Base-by-base conservation (phyloP, 768 basidiomycete species). In the Pisolithus albus region DNA sequence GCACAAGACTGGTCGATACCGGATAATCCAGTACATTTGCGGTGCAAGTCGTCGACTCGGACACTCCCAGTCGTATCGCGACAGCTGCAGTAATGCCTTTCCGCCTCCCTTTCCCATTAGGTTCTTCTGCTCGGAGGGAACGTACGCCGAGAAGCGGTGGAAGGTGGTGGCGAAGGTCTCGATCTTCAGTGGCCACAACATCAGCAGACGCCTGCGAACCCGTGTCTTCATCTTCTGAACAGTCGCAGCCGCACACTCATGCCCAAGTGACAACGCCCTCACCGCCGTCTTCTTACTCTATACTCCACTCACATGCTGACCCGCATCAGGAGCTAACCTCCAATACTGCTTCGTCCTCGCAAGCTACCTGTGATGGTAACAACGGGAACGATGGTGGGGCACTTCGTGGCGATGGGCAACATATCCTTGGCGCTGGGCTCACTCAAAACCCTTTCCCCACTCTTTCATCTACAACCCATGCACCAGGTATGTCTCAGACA, bases 91-190 rank as follows among this genome's bases (percentile, higher is more conserved):
- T 34, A 26, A 66, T 66, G 65, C 65, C 65, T 49, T 67, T 66
- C 47, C 65, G 56, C 47, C 51, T 69, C 11, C 65, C 65, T 1
- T 60, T 66, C 24, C 51, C 56, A 4, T 47, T 63, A 11, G 66
- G 64, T 36, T 67, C 70, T 26, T 56, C 68, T 43, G 61, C 67
- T 15, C 66, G 68, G 16, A 66, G 68, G 3, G 72, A 74, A 56
- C 72, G 63, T 46, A 64, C 67, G 16, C 69, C 71, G 16, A 71
- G 72, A 37, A 69, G 69, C 26, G 74, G 75, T 34, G 34, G 34
- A 52, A 90, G 90, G 61, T 86, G 87, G 81, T 90, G 88, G 88
- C 73, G 88, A 50, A 67, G 88, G 59, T 88, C 88, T 61, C 79
- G 87, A n/a, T 90, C 89, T 71, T 85, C 84, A 7, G 75, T 86